A percentile compares a stretch with the other conserved stretches of the same genome.
Evolutionary conservation across 1,284 basidiomycete genomes (phyloP).

Genomic region (Rhodotorula sp.): DNA sequence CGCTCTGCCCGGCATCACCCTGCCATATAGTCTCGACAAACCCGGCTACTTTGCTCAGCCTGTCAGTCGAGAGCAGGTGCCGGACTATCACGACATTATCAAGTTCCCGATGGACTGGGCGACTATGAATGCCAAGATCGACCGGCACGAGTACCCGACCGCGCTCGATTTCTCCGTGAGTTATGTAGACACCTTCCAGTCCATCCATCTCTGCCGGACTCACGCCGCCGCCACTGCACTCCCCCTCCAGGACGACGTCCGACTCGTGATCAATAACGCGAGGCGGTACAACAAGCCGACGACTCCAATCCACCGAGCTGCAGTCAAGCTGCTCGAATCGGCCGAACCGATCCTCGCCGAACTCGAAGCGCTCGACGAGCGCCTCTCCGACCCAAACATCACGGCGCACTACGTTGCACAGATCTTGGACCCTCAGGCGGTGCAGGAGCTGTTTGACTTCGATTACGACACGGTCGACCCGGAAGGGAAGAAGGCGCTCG

Average conservation of each 20-base stretch:
- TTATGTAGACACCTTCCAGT: conserved; percentile 2
- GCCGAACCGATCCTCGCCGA: conserved; percentile 42
- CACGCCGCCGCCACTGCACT: background rate
- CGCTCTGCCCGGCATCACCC: too few species aligned
- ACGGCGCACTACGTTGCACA: background rate
- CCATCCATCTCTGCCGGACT: background rate
- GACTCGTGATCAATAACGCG: conserved; percentile 81
- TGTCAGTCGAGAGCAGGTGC: conserved; percentile 73
- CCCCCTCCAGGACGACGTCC: conserved; percentile 67
- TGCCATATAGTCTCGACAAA: conserved; percentile 68
- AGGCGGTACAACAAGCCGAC: conserved; percentile 79
- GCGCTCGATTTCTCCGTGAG: conserved; percentile 71
- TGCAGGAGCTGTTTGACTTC: conserved; percentile 22
- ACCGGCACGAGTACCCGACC: conserved; percentile 73
- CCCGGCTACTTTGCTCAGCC: conserved; percentile 73
- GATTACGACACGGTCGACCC: conserved; percentile 16
- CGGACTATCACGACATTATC: conserved; percentile 88
- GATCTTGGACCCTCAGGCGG: conserved; percentile 19
- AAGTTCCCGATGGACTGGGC: conserved; percentile 87
- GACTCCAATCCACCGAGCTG: conserved; percentile 69
- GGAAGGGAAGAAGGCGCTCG: conserved; percentile 20
- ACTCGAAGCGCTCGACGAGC: conserved; percentile 5
- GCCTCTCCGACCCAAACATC: background rate
- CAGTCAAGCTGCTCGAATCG: conserved; percentile 59
- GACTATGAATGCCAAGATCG: conserved; percentile 73